A percentile compares a stretch with the other conserved stretches of the same genome.
These are phyloP conservation scores for Dryas drummondii DNA, from an alignment of 306 rosid genomes.

Conservation along the genomic window DNA sequence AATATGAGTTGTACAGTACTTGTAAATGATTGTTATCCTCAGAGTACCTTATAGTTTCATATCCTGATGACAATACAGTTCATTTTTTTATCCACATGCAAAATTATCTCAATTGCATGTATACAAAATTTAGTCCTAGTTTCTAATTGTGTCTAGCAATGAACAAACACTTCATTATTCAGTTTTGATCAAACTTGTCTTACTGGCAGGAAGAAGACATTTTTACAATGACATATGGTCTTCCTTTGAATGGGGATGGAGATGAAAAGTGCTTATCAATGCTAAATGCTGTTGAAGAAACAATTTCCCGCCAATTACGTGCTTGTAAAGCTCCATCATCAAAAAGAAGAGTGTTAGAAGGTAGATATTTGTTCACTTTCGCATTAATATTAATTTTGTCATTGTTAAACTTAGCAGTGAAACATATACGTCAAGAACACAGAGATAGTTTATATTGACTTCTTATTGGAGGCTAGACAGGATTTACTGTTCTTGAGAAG, in stretches of 20 bases:
- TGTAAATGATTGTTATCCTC: background rate
- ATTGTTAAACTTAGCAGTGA: background rate
- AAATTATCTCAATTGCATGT: background rate
- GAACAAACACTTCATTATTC: background rate
- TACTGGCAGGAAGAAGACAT: constrained; percentile 89
- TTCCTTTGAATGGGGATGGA: constrained; percentile 80
- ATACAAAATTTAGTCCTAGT: background rate
- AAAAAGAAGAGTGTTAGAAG: constrained; percentile 65
- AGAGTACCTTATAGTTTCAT: background rate
- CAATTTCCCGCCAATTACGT: constrained; percentile 84
- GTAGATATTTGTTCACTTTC: constrained; percentile 21
- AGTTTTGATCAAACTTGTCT: constrained; percentile 20
- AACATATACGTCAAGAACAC: background rate
- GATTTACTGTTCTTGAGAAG: no score
- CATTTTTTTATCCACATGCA: constrained; percentile 1
- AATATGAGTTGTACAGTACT: background rate
- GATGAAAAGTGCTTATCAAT: constrained; percentile 80
- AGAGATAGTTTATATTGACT: background rate
- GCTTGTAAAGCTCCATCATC: constrained; percentile 74
- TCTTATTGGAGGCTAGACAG: background rate
- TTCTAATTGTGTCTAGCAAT: constrained; percentile 4
- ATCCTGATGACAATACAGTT: background rate
- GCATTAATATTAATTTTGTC: background rate
- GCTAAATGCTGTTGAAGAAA: constrained; percentile 92
- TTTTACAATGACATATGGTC: constrained; percentile 88